Conservation (phyloP, 176 grass and related monocot species). For the Chloris gayana region DNA sequence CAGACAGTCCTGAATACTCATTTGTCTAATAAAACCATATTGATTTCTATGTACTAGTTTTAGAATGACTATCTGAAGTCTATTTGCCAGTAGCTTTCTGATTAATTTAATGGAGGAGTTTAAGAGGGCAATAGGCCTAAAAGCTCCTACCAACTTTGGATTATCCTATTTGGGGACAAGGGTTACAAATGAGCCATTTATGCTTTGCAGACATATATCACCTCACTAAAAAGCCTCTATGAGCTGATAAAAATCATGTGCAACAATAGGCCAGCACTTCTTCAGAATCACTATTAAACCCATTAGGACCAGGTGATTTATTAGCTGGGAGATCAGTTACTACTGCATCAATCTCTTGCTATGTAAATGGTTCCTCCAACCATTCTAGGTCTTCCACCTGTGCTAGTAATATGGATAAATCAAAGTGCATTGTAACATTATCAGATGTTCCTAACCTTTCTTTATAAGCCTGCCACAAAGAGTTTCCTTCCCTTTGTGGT, state of each 20-base stretch:
- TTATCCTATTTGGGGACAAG: not conserved
- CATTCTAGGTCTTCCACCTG: not conserved
- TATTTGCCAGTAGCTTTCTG: not conserved
- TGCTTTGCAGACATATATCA: not conserved
- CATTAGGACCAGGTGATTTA: not conserved
- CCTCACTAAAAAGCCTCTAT: not conserved
- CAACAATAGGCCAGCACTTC: not conserved
- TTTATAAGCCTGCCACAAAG: not conserved
- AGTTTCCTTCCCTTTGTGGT: not conserved
- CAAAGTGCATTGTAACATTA: not conserved
- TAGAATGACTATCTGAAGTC: not conserved
- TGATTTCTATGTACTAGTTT: not conserved
- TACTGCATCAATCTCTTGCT: not conserved
- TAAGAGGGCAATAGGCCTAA: not conserved
- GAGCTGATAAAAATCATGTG: not conserved
- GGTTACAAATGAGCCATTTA: not conserved
- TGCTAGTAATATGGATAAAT: not conserved
- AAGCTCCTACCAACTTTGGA: not conserved
- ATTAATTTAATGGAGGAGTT: not conserved
- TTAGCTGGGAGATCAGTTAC: not conserved
- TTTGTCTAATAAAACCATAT: not conserved
- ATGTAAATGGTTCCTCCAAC: not conserved
- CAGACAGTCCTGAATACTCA: not conserved
- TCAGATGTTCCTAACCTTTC: not conserved
- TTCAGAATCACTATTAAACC: not conserved